phyloP scores from a whole-genome alignment of 306 rosid genomes.

The Hylodesmum podocarpum region DNA sequence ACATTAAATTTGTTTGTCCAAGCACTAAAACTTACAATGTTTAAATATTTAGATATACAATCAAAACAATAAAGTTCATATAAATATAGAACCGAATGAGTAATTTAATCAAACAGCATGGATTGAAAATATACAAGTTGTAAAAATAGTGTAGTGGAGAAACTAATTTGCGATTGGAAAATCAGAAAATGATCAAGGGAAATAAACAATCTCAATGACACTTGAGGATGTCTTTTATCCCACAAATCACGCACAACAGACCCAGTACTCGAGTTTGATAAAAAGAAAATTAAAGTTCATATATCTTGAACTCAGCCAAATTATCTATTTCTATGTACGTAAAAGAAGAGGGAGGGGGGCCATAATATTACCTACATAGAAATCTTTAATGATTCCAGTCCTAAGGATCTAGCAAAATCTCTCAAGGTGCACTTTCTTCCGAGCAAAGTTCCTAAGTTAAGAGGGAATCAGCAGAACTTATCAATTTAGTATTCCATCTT shows the following conservation, averaged over 20 bases:
- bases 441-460: constrained; percentile 22
- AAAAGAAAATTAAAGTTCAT: constrained; percentile 1
- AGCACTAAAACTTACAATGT: too few relatives aligned
- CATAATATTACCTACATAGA: constrained; percentile 16
- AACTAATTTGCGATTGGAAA: not conserved
- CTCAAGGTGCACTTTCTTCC: constrained; percentile 1
- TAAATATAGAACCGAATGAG: too few relatives aligned
- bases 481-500: constrained; percentile 58
- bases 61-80: too few relatives aligned
- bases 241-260: not conserved
- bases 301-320: constrained; percentile 13
- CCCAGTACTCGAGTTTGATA: not conserved
- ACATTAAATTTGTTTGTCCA: too few relatives aligned
- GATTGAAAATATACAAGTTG: not conserved
- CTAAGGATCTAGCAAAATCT: constrained; percentile 25
- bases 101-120: not conserved
- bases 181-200: not conserved
- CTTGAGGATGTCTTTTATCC: not conserved
- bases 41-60: too few relatives aligned
- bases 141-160: not conserved
- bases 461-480: constrained; percentile 27
- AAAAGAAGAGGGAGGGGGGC: not conserved
- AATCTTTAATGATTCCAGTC: constrained; percentile 9
- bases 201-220: not conserved
- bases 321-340: constrained; percentile 11